Conservation (phyloP, 805 yeast species). For the Ogataea philodendri region DNA sequence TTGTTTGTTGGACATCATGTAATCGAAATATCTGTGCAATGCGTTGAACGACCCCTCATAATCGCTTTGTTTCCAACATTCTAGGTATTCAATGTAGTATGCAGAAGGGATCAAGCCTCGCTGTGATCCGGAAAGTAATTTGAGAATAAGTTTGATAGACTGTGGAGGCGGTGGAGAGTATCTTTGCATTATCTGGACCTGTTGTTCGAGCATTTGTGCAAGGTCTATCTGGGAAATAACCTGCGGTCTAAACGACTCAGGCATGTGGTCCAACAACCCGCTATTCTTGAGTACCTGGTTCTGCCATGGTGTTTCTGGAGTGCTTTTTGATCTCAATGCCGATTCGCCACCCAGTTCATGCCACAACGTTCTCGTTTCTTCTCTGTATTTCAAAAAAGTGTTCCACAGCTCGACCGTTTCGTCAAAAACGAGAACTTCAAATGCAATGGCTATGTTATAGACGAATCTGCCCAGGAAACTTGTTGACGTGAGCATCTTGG, state of each 20-base stretch:
- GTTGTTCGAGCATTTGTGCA: conserved; percentile 48
- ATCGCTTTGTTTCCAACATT: conserved; percentile 55
- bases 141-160: conserved; percentile 41
- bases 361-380: conserved; percentile 23
- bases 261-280: conserved; percentile 2
- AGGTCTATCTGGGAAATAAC: conserved; percentile 53
- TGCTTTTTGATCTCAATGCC: too few species aligned
- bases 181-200: conserved; percentile 50
- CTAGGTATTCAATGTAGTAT: conserved; percentile 60
- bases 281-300: conserved; percentile 13
- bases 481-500: conserved; percentile 33
- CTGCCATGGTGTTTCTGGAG: conserved; percentile 13
- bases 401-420: conserved; percentile 43
- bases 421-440: conserved; percentile 46
- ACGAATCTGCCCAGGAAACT: conserved; percentile 50
- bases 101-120: conserved; percentile 42
- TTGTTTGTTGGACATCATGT: conserved; percentile 65
- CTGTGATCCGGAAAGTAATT: conserved; percentile 47
- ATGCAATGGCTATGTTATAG: conserved; percentile 37
- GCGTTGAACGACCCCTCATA: conserved; percentile 60
- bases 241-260: conserved; percentile 21
- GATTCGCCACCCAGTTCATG: conserved; percentile 26
- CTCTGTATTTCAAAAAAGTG: conserved; percentile 39
- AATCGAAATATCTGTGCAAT: conserved; percentile 64
- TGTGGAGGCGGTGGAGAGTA: conserved; percentile 51